These are phyloP conservation scores for Candida namnaoensis DNA, from an alignment of 805 yeast genomes.

Conservation along the genomic window DNA sequence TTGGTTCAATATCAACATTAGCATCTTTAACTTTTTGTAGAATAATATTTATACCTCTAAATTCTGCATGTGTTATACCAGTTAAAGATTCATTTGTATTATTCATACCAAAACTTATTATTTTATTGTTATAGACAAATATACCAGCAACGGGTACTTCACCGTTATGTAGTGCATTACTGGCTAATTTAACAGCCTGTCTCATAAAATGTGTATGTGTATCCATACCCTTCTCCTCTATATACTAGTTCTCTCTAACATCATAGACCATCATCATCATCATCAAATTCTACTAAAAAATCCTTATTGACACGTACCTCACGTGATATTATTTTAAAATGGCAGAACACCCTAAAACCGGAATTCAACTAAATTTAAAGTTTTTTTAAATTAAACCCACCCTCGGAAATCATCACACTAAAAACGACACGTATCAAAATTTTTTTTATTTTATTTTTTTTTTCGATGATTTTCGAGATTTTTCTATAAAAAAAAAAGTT, in stretches of 20 bases:
- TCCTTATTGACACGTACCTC: no score
- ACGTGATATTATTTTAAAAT: no score
- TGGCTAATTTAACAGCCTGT: slow-evolving; percentile 47
- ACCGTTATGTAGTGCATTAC: slow-evolving; percentile 49
- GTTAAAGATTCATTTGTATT: slow-evolving; percentile 78
- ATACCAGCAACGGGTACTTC: slow-evolving; percentile 88
- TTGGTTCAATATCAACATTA: no score
- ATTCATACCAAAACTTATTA: slow-evolving; percentile 75
- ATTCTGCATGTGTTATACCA: slow-evolving; percentile 92
- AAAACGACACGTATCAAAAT: neutral
- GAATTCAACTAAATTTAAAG: no score
- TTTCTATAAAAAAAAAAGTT: neutral
- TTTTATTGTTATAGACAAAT: slow-evolving; percentile 41
- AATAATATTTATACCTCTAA: slow-evolving; percentile 62
- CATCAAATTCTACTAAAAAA: no score
- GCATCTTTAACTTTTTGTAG: slow-evolving; percentile 20
- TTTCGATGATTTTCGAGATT: neutral
- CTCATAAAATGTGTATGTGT: slow-evolving; percentile 33
- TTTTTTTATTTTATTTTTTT: neutral
- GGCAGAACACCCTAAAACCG: no score
- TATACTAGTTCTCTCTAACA: neutral
- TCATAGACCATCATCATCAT: no score
- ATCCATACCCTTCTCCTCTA: neutral
- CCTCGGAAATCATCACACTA: no score
- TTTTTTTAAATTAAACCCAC: no score